Evolutionary conservation across 345 rosid genomes (phyloP).

Genomic region (Lagerstroemia speciosa): DNA sequence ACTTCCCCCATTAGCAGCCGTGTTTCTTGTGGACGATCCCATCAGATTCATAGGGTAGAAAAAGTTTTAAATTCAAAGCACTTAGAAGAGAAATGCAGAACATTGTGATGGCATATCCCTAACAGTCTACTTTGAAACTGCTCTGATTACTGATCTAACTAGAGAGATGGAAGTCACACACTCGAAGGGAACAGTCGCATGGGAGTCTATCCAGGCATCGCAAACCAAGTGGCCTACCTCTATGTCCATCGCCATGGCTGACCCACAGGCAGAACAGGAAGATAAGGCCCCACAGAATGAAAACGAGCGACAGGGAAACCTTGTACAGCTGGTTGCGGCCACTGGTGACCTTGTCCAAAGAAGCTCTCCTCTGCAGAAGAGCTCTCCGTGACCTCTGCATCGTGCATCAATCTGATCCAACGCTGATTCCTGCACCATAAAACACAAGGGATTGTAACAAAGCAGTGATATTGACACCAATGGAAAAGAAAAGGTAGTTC

Average conservation of each 20-base stretch:
- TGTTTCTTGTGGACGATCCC: not conserved
- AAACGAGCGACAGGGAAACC: constrained; percentile 64
- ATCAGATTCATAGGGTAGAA: not conserved
- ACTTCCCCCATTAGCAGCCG: not conserved
- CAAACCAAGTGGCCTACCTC: constrained; percentile 28
- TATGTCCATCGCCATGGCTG: constrained; percentile 44
- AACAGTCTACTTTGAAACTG: not conserved
- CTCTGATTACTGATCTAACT: not conserved
- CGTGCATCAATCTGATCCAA: constrained; percentile 44
- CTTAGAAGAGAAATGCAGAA: not conserved
- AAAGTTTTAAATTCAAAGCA: not conserved
- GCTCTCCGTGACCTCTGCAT: constrained; percentile 81
- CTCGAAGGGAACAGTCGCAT: not conserved
- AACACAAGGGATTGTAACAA: not conserved
- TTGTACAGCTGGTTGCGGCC: constrained; percentile 37
- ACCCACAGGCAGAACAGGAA: constrained; percentile 62
- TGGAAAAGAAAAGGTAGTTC: not conserved
- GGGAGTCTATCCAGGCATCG: not conserved
- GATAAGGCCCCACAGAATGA: constrained; percentile 62
- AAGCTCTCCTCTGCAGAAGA: constrained; percentile 67
- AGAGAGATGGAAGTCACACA: not conserved
- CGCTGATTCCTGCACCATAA: not conserved
- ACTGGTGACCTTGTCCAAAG: constrained; percentile 19
- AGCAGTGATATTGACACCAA: not conserved
- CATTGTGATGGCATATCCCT: not conserved